Conservation (phyloP, 2,329 filamentous ascomycete species). For the Botrytis cinerea region DNA sequence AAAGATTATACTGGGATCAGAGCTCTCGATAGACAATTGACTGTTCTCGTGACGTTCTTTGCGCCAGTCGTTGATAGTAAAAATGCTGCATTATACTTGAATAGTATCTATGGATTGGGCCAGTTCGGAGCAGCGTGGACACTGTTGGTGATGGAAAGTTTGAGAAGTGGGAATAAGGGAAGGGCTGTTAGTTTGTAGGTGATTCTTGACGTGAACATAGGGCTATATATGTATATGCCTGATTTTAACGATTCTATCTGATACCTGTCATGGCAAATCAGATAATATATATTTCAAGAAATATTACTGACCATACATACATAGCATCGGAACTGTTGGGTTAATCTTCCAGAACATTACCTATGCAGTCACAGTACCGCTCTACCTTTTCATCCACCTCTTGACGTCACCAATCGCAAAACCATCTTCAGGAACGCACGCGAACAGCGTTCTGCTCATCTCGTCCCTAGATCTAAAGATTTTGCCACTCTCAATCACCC, state of each 20-base stretch:
- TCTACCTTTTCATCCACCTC: slow-evolving; percentile 48
- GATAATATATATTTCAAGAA: background rate
- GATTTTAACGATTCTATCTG: no score
- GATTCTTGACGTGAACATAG: background rate
- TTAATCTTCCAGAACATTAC: slow-evolving; percentile 47
- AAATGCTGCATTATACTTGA: slow-evolving; percentile 30
- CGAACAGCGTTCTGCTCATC: slow-evolving; percentile 38
- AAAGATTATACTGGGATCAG: slow-evolving; percentile 32
- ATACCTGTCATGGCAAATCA: background rate
- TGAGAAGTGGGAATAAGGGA: slow-evolving; percentile 48
- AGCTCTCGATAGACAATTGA: slow-evolving; percentile 34
- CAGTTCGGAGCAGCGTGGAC: slow-evolving; percentile 39
- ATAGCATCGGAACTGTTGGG: slow-evolving; percentile 45
- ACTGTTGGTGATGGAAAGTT: slow-evolving; percentile 47
- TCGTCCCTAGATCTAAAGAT: slow-evolving; percentile 37
- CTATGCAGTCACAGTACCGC: slow-evolving; percentile 48
- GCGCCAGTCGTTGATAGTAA: slow-evolving; percentile 31
- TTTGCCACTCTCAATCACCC: slow-evolving; percentile 46
- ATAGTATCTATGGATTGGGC: slow-evolving; percentile 33
- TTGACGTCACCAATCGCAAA: slow-evolving; percentile 45
- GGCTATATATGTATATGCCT: background rate
- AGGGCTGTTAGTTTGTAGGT: slow-evolving; percentile 47
- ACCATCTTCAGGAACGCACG: slow-evolving; percentile 41
- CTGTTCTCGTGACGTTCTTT: slow-evolving; percentile 36
- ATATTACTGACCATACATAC: slow-evolving; percentile 19